phyloP scores from a whole-genome alignment of 768 basidiomycete genomes.

The Rhodotorula taiwanensis region DNA sequence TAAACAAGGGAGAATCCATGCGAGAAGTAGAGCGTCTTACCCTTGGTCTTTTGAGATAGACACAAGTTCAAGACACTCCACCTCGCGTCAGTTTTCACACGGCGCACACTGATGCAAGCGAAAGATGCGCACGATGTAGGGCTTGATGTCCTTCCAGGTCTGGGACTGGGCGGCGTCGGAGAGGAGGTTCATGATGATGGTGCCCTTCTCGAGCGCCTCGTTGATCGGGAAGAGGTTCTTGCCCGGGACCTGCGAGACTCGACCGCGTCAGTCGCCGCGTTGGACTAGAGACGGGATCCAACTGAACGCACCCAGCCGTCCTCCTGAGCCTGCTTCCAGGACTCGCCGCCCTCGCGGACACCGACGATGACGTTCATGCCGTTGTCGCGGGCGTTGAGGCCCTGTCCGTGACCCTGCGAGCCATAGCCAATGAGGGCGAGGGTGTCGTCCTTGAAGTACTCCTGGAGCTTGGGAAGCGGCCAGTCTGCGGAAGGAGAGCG shows the following conservation, averaged over 20 bases:
- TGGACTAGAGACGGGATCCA: not conserved
- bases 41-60: constrained; percentile 58
- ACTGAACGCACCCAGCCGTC: constrained; percentile 78
- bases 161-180: constrained; percentile 98
- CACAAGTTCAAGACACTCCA: not conserved
- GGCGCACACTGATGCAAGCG: no score
- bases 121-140: constrained; percentile 58
- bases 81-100: not conserved
- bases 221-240: constrained; percentile 97
- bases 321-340: constrained; percentile 88
- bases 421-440: constrained; percentile 98
- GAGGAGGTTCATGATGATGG: constrained; percentile 99
- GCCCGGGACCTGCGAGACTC: constrained; percentile 65
- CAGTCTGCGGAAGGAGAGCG: constrained; percentile 65
- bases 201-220: constrained; percentile 89
- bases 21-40: constrained; percentile 99
- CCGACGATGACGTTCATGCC: constrained; percentile 97
- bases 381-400: constrained; percentile 97
- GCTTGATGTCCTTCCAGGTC: constrained; percentile 82
- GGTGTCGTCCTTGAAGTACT: constrained; percentile 99
- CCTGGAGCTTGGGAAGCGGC: constrained; percentile 94
- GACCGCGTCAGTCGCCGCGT: not conserved
- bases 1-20: constrained; percentile 99
- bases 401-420: constrained; percentile 89
- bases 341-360: constrained; percentile 92